phyloP scores from a whole-genome alignment of 2,329 filamentous ascomycete species.

The Hymenoscyphus albidus region DNA sequence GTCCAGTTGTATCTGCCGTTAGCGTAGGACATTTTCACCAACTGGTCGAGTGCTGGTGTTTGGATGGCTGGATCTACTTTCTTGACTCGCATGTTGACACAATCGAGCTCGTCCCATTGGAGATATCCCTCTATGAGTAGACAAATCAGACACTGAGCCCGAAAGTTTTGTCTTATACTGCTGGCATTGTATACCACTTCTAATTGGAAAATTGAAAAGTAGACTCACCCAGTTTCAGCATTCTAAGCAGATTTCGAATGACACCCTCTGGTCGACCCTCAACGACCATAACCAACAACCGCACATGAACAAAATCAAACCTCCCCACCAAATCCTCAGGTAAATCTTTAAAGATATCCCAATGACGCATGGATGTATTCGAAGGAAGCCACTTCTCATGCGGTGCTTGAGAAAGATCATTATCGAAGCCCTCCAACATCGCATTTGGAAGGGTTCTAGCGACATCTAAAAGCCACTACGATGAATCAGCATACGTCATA shows the following conservation, averaged over 20 bases:
- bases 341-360: slow-evolving; percentile 1
- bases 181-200: no score
- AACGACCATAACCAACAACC: slow-evolving; percentile 4
- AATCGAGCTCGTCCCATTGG: slow-evolving; percentile 10
- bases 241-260: not conserved
- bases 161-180: no score
- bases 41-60: not conserved
- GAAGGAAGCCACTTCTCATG: not conserved
- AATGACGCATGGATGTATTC: not conserved
- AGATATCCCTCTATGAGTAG: not conserved
- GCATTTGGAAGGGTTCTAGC: slow-evolving; percentile 1
- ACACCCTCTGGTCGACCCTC: not conserved
- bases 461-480: slow-evolving; percentile 6
- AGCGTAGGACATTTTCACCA: slow-evolving; percentile 2
- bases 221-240: slow-evolving; percentile 7
- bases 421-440: slow-evolving; percentile 2
- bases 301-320: slow-evolving; percentile 8
- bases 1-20: slow-evolving; percentile 5
- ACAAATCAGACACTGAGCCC: not conserved
- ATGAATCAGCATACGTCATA: no score
- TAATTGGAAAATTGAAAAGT: no score
- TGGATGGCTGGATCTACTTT: not conserved
- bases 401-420: not conserved
- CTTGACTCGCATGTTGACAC: slow-evolving; percentile 6
- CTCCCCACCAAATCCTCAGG: slow-evolving; percentile 4